A percentile compares a stretch with the other conserved stretches of the same genome.
Conservation (phyloP, 140 eudicot genomes). For the Bidens hawaiensis region DNA sequence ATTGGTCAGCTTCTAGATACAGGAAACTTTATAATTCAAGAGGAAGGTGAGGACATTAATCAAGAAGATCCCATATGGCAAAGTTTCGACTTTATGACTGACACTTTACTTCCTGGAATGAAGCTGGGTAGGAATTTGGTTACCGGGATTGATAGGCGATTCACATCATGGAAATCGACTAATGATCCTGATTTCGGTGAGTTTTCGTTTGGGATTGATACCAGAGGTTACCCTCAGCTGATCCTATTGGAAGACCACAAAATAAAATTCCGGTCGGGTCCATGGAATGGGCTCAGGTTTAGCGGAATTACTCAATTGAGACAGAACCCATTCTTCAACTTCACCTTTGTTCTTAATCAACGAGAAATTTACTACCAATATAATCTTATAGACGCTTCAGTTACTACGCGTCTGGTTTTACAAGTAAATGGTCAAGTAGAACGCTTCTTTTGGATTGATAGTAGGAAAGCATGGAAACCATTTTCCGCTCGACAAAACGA, state of each 20-base stretch:
- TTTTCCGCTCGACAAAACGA: not conserved
- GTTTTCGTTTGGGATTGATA: conserved; percentile 5
- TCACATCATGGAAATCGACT: conserved; percentile 20
- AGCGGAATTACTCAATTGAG: not conserved
- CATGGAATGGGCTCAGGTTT: conserved; percentile 9
- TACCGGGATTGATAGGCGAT: conserved; percentile 10
- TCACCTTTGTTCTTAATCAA: not conserved
- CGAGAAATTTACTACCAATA: conserved; percentile 1
- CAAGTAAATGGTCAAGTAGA: conserved; percentile 1
- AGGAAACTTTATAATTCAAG: conserved; percentile 34
- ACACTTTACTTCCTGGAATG: conserved; percentile 38
- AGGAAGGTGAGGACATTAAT: not conserved
- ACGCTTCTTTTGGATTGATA: conserved; percentile 7
- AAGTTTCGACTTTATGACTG: conserved; percentile 33
- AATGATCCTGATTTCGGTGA: conserved; percentile 28
- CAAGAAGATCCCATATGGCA: conserved; percentile 31
- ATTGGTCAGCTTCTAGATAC: conserved; percentile 29
- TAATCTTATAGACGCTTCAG: not conserved
- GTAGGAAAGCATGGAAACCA: conserved; percentile 10
- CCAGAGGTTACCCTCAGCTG: conserved; percentile 20
- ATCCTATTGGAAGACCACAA: not conserved
- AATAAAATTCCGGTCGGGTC: conserved; percentile 5
- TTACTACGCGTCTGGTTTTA: conserved; percentile 7
- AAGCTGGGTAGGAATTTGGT: conserved; percentile 22
- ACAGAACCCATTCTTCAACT: not conserved